Base-by-base conservation (phyloP, 2,329 filamentous ascomycete species). In the Aspergillus terreus region DNA sequence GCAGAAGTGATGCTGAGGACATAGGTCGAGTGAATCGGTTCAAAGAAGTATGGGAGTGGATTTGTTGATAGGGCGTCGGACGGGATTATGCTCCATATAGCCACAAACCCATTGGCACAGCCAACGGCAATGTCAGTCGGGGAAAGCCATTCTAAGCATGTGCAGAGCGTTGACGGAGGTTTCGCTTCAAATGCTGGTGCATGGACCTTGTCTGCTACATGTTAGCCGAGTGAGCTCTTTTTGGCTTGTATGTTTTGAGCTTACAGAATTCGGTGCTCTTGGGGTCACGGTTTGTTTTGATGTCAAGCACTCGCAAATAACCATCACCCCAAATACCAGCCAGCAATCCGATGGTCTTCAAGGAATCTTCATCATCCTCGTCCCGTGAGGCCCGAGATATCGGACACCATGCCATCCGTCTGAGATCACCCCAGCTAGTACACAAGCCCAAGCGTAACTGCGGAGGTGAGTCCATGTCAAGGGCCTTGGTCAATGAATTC, bases 291-390 rank as follows among this genome's bases (percentile, higher is more conserved):
- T 58, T 58, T 41, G 71, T 19, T 46, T 67, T 71, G n/a, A 85
- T 61, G 58, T 82, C 76, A 32, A 85, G 61, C 4, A 85, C 72
- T 51, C 81, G 72, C 4, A 82, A 66, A 44, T 65, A 71, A 4
- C 83, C 83, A 62, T 86, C 83, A n/a, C 73, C 75, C 71, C 79
- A 84, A 1, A 85, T 65, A 10, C 76, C 75, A 4, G 80, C 82
- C 21, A 86, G 70, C 6, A 84, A 66, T 0, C 81, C 82, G 33
- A 84, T 64, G 27, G 61, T 60, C 53, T 62, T 58, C 30, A 56
- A 60, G 12, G 53, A 58, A 21, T 64, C 60, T 42, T 65, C 52
- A 21, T 67, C 52, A 44, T 72, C 63, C 11, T 67, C 58, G 1
- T 66, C 56, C 19, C 67, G 57, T n/a, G 54, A 47, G 38, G 56